A percentile compares a stretch with the other conserved stretches of the same genome.
phyloP scores from a whole-genome alignment of 2,329 filamentous ascomycete genomes.

The Stylonectria norvegica region DNA sequence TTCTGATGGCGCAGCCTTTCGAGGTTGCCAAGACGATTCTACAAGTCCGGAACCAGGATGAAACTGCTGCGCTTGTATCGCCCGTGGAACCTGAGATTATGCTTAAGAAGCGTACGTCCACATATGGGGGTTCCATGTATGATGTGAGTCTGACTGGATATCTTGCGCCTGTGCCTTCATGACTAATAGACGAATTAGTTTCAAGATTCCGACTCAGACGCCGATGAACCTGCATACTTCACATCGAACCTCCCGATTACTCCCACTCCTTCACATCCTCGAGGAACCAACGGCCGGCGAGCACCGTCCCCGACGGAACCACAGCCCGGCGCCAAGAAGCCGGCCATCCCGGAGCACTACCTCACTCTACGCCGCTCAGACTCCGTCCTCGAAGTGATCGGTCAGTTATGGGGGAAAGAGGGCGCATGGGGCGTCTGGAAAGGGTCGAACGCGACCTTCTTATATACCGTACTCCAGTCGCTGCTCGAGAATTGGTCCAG shows the following conservation, averaged over 20 bases:
- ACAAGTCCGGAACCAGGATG: slow-evolving; percentile 66
- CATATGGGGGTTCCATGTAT: slow-evolving; percentile 34
- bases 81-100: slow-evolving; percentile 22
- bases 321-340: slow-evolving; percentile 24
- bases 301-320: slow-evolving; percentile 28
- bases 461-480: slow-evolving; percentile 82
- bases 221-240: slow-evolving; percentile 82
- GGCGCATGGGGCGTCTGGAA: slow-evolving; percentile 94
- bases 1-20: slow-evolving; percentile 90
- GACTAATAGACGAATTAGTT: slow-evolving; percentile 28
- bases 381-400: slow-evolving; percentile 81
- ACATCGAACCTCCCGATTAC: slow-evolving; percentile 60
- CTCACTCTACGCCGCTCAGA: slow-evolving; percentile 71
- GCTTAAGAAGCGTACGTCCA: slow-evolving; percentile 30
- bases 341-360: slow-evolving; percentile 49
- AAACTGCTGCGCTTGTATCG: slow-evolving; percentile 33
- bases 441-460: slow-evolving; percentile 84
- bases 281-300: slow-evolving; percentile 32
- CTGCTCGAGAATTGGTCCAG: slow-evolving; percentile 90
- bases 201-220: slow-evolving; percentile 63
- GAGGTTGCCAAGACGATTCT: slow-evolving; percentile 94
- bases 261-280: slow-evolving; percentile 44
- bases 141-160: slow-evolving; percentile 28
- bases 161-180: slow-evolving; percentile 3
- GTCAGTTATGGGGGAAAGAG: slow-evolving; percentile 84